Base-by-base conservation (phyloP, 2,329 filamentous ascomycete genomes). In the Penicillium janthinellum region DNA sequence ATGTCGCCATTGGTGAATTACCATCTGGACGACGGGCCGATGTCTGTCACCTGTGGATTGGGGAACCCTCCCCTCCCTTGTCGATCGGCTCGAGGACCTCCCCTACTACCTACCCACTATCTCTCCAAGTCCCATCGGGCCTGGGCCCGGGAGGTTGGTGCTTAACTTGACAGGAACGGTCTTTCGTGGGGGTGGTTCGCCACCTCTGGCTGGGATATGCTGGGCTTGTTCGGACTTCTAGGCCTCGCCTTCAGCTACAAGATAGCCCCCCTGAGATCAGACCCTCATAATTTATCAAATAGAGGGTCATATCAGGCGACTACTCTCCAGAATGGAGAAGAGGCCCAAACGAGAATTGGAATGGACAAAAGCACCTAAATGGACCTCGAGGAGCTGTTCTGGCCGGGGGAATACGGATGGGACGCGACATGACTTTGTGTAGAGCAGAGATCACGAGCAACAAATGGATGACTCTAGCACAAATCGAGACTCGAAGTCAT, bases 181-280 rank as follows among this genome's bases (percentile, higher is more conserved):
- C 35, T 45, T 45, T 45, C 35, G 49, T 12, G 20, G 35, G 49
- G 49, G 35, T 51, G 8, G n/a, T 49, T 20, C 28, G 31, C n/a
- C 28, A 49, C n/a, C 6, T 8, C 44, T n/a, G 3, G 5, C 25
- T 14, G n/a, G 45, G 45, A 49, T 49, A 35, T 49, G 45, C 28
- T 34, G 10, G 28, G 12, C 25, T 49, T 35, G 28, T 20, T 49
- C 28, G n/a, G 28, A 34, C 25, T 20, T 48, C 45, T 48, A 17
- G 45, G 45, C 45, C 28, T 34, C 28, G 10, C 15, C 28, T 61
- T 64, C 60, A 67, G 59, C 58, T 62, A 15, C 34, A 28, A 28
- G 34, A n/a, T 4, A 59, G 1, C 6, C 49, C 63, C 64, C 66
- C 65, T 68, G 65, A 66, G 64, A 59, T 68, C 64, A 64, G 65